Base-by-base conservation (phyloP, 208 protist species). In the Acanthamoeba triangularis region DNA sequence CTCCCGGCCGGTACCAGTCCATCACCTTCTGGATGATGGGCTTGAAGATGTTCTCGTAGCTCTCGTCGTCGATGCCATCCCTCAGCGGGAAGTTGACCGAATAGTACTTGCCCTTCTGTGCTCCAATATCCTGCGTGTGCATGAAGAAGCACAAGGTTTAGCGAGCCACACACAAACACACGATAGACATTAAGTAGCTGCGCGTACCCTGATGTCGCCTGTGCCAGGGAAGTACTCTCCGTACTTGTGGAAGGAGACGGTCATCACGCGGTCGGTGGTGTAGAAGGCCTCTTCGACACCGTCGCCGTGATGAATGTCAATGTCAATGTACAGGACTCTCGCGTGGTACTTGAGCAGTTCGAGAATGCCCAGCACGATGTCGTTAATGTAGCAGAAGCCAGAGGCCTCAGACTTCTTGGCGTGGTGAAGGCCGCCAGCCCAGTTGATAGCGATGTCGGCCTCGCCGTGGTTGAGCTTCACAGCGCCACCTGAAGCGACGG, bases 371-470 rank as follows among this genome's bases (percentile, higher is more conserved):
- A 99, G 97, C 8, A 99, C 99, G 97, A 99, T 99, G 97, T 99
- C 99, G 96, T 99, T 99, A 37, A 99, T 98, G 97, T 99, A 99
- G 98, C 99, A 99, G 96, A 99, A 99, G 2, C 99, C 99, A 1
- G 96, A 96, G 18, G 98, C 98, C 76, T 98, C 96, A 33, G 49
- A 91, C 82, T 97, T 98, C 49, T 97, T 96, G 41, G 97, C 98
- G 65, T 98, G 98, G 96, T 98, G 98, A 5, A 98, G 91, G 33
- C 99, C 99, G 54, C 99, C 99, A 8, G 98, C 97, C 99, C 99
- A 99, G 97, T 99, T 99, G 95, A 99, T 99, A 16, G 99, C 99
- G 93, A 99, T 97, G 74, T 99, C 98, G 11, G 97, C 97, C 35
- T 98, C 96, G 6, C 98, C 98, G 35, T 97, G 90, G 95, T 99